Conservation (phyloP, 2,329 filamentous ascomycete species). For the Paradendryphiella salina region DNA sequence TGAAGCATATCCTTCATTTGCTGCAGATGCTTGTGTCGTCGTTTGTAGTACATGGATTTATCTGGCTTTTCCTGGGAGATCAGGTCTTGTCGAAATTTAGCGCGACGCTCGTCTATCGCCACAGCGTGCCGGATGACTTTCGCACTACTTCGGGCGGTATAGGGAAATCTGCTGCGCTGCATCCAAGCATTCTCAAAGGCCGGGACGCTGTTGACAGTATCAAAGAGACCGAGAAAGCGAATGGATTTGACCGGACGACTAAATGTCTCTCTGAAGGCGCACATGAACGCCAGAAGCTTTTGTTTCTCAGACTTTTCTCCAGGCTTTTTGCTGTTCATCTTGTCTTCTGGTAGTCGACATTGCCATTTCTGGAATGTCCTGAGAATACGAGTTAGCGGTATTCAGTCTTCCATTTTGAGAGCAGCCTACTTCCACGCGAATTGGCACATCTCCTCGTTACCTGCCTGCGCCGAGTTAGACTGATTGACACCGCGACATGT, state of each 20-base stretch:
- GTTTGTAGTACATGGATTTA: conserved; percentile 34
- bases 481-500: neutral
- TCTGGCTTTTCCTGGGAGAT: conserved; percentile 54
- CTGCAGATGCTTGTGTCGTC: conserved; percentile 29
- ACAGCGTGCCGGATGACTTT: conserved; percentile 69
- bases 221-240: conserved; percentile 76
- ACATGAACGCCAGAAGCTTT: conserved; percentile 75
- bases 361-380: conserved; percentile 73
- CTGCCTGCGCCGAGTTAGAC: conserved; percentile 52
- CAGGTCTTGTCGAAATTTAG: conserved; percentile 72
- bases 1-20: conserved; percentile 19
- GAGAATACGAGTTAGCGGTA: neutral
- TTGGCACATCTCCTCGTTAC: conserved; percentile 81
- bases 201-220: conserved; percentile 80
- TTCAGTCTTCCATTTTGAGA: neutral
- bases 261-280: conserved; percentile 79
- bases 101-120: conserved; percentile 69
- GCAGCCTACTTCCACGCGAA: conserved; percentile 72
- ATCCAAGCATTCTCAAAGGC: conserved; percentile 76
- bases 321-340: conserved; percentile 31
- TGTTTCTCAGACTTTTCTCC: conserved; percentile 56
- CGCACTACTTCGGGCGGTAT: conserved; percentile 60
- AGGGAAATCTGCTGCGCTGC: conserved; percentile 75
- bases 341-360: conserved; percentile 51
- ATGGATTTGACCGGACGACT: conserved; percentile 74